Evolutionary conservation across 2,329 filamentous ascomycete genomes (phyloP), one percentile per base, ranked within the genome.

Genomic region (Xylariaceae sp.): DNA sequence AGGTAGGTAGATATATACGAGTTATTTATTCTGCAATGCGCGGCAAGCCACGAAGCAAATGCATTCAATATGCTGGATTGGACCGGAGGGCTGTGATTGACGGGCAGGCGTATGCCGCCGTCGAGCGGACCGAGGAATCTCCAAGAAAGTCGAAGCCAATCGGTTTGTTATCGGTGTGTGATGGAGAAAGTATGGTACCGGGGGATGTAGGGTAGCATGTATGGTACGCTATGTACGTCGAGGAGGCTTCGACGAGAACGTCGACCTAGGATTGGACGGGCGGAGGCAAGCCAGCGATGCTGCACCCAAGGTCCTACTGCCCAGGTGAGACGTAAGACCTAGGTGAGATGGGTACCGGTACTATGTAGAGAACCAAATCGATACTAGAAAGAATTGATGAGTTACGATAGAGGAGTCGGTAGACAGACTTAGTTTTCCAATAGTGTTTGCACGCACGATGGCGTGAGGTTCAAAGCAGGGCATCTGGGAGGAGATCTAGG

Each of bases 1-100:
- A 59, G 58, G 47, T 39, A 44, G 48, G 48, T 42, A 30, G 42
- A 41, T 55, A 37, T 19, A 55, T 51, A 61, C 50, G 50, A 57
- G 54, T 54, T 44, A 31, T 31, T 7, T 45, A 32, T 45, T 45
- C 43, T 45, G 43, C 43, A 44, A 51, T 52, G 50, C 50, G 51
- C 52, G 34, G 45, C 29, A 52, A 31, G 19, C 42, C 6, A 51
- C 40, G 6, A 35, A 31, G 29, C 29, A 19, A 45, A 27, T 6
- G 11, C 11, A n/a, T 44, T 11, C 27, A 30, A 44, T 43, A 29
- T 26, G 19, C 41, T 29, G 7, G 19, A 43, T 26, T 43, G 27
- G 27, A 30, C 26, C 8, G 8, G 29, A 30, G 32, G 5, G 43
- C 29, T 4, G 42, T 26, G 19, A 29, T 11, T 45, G 12, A 32